These are phyloP conservation scores for Schwanniomyces sp. DNA, from an alignment of 805 yeast genomes.

Conservation along the genomic window DNA sequence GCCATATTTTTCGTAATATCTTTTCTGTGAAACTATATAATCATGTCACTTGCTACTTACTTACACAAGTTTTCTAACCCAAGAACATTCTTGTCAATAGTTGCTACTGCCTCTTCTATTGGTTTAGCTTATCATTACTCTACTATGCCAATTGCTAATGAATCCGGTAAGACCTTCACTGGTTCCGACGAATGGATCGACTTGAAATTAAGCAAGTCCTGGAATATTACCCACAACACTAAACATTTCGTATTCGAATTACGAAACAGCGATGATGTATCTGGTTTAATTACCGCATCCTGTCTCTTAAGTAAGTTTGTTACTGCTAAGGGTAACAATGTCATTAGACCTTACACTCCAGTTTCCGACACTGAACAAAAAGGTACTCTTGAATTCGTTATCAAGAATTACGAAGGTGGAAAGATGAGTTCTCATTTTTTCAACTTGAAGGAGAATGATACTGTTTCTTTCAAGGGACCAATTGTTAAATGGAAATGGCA, in stretches of 20 bases:
- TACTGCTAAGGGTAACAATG: constrained; percentile 81
- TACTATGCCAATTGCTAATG: constrained; percentile 28
- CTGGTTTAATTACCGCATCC: constrained; percentile 81
- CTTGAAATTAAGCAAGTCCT: constrained; percentile 52
- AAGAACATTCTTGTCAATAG: constrained; percentile 27
- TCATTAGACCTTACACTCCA: constrained; percentile 90
- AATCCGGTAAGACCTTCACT: constrained; percentile 48
- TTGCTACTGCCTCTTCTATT: constrained; percentile 31
- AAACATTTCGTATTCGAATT: constrained; percentile 70
- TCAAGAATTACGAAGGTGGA: constrained; percentile 85
- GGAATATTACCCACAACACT: constrained; percentile 59
- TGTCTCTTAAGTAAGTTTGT: constrained; percentile 77
- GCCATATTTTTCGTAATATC: not conserved
- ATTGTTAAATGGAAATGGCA: constrained; percentile 87
- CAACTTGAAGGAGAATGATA: constrained; percentile 72
- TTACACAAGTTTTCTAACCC: constrained; percentile 25
- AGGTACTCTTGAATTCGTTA: constrained; percentile 77
- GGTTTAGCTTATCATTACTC: constrained; percentile 32
- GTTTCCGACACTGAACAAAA: constrained; percentile 63
- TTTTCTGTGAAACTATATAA: not conserved
- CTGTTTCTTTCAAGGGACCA: constrained; percentile 92
- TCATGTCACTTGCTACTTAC: constrained; percentile 21
- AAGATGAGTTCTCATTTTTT: constrained; percentile 77
- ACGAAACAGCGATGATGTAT: constrained; percentile 60
- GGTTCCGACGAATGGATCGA: constrained; percentile 74